phyloP scores from a whole-genome alignment of 2,329 filamentous ascomycete species.

The Rhinocladiella mackenziei region DNA sequence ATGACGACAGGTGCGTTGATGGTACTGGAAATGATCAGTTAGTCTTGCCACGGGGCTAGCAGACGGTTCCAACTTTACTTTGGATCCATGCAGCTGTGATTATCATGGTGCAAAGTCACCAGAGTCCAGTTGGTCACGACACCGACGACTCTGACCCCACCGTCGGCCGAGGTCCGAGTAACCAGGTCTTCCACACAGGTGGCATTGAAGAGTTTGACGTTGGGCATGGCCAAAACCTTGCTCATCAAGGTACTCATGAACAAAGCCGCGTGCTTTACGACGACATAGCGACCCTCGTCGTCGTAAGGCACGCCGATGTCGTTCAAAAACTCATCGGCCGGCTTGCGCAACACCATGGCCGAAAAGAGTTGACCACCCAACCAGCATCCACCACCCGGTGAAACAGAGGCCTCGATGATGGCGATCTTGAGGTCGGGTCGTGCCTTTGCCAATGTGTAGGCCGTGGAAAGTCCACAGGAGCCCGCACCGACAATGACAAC shows the following conservation, averaged over 20 bases:
- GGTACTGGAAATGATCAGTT: conserved; percentile 52
- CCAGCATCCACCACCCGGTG: conserved; percentile 83
- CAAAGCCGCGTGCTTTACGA: conserved; percentile 88
- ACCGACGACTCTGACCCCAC: conserved; percentile 68
- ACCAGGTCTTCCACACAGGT: conserved; percentile 90
- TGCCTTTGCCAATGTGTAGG: conserved; percentile 76
- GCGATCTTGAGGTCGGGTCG: conserved; percentile 89
- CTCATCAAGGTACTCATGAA: conserved; percentile 86
- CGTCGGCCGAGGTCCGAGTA: conserved; percentile 61
- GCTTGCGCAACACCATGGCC: conserved; percentile 93
- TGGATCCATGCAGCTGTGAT: conserved; percentile 94
- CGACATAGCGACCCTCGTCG: conserved; percentile 81
- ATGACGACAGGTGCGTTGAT: conserved; percentile 89
- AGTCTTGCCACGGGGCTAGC: conserved; percentile 2
- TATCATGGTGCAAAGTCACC: conserved; percentile 79
- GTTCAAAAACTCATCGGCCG: conserved; percentile 76
- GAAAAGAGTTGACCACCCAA: conserved; percentile 91
- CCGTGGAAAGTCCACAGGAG: conserved; percentile 78
- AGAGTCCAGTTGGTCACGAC: conserved; percentile 97
- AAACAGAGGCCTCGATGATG: conserved; percentile 82
- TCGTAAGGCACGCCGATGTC: conserved; percentile 82
- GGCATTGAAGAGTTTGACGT: conserved; percentile 95
- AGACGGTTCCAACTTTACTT: conserved; percentile 37
- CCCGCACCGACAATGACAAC: conserved; percentile 90
- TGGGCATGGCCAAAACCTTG: conserved; percentile 77